Base-by-base conservation (phyloP, 1,284 basidiomycete genomes). In the Fistulina hepatica region DNA sequence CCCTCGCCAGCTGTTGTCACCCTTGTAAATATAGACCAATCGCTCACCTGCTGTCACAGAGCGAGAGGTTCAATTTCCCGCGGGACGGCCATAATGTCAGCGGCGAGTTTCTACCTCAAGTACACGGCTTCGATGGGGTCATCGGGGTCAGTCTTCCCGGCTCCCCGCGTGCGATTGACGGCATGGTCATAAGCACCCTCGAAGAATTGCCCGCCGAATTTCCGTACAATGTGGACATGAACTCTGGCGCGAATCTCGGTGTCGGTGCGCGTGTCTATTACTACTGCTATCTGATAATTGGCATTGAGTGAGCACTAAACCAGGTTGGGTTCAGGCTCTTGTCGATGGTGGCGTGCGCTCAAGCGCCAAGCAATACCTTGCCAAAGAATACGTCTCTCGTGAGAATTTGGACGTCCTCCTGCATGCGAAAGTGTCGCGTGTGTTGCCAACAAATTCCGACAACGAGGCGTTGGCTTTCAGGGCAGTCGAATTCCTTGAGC, bases 201-300 rank as follows among this genome's bases (percentile, higher is more conserved):
- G 27, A 31, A 3, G 44, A 50, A 27, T 39, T 53, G 10, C 34
- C 33, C n/a, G 36, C 40, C 2, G 51, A 56, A 28, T 57, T 57
- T 31, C 48, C 49, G 0, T 57, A 48, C 37, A 48, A 52, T 19
- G 26, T 45, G 5, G 55, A 57, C 34, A 48, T 51, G 41, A 57
- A 57, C 37, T 49, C 51, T 8, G 55, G 54, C 5, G 27, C 37
- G 20, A 45, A 40, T 5, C 43, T 56, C 21, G 55, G 55, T 8
- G 34, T 55, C 25, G 50, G 54, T 52, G 27, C 9, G 44, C 38
- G 19, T 12, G 21, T 15, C 24, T 21, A 6, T 6, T 31, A 22
- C 30, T 7, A 42, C 13, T 2, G 10, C 11, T 21, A 9, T 9
- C 11, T 31, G 4, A 13, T 23, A 36, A 40, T 37, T 25, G 34